Percentiles rank a stretch among this genome's conserved stretches.
phyloP scores from a whole-genome alignment of 78 protist genomes.

The Parvularia atlantis region DNA sequence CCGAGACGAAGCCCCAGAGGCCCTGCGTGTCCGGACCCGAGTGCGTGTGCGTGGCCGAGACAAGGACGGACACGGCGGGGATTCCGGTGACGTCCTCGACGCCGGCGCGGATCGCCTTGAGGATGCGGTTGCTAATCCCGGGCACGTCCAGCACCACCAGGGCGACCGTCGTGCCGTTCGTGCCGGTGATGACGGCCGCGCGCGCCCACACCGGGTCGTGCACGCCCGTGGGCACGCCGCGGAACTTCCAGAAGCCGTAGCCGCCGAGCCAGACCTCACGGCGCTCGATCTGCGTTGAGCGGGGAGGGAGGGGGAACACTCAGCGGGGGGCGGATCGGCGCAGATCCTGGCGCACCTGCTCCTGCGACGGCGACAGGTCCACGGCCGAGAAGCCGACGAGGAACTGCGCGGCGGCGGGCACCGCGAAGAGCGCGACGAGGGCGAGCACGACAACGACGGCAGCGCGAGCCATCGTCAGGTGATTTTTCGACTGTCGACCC shows the following conservation, averaged over 20 bases:
- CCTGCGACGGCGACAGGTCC: not conserved
- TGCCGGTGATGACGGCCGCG: not conserved
- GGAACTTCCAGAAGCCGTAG: not conserved
- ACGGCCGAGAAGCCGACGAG: not conserved
- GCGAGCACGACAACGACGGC: not conserved
- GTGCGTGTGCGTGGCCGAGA: not conserved
- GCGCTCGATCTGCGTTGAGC: no score
- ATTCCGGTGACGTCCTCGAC: not conserved
- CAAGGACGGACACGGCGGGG: not conserved
- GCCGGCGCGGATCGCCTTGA: not conserved
- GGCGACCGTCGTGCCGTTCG: not conserved
- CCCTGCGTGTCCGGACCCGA: not conserved
- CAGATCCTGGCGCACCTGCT: slow-evolving; percentile 1
- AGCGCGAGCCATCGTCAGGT: no score
- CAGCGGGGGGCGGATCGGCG: no score
- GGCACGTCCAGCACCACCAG: not conserved
- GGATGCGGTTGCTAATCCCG: not conserved
- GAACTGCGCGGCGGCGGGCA: not conserved
- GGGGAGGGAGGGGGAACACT: no score
- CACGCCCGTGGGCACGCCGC: not conserved
- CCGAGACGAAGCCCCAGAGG: not conserved
- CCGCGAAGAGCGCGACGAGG: no score
- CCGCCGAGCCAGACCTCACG: not conserved
- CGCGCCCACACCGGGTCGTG: not conserved
- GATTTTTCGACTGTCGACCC: no score